Percentiles rank a stretch among this genome's conserved stretches.
These are phyloP conservation scores for Anisodus acutangulus DNA, from an alignment of 257 asterid species.

Conservation along the genomic window DNA sequence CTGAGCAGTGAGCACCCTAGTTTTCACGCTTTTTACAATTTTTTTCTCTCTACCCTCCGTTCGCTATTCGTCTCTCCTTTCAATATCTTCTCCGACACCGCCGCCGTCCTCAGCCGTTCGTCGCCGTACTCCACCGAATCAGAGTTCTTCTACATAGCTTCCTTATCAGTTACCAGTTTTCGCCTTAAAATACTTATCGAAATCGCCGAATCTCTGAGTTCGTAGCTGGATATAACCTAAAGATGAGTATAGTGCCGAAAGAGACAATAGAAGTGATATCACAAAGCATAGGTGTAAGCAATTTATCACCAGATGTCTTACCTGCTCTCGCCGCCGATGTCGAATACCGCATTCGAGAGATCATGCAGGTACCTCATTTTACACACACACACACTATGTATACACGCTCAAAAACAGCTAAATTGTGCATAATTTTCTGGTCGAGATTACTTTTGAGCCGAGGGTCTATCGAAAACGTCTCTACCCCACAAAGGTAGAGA, in stretches of 20 bases:
- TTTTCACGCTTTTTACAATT: neutral
- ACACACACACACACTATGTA: neutral
- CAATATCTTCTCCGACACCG: neutral
- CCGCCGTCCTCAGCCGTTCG: neutral
- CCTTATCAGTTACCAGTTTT: neutral
- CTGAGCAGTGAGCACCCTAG: neutral
- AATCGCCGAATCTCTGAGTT: neutral
- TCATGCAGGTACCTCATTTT: conserved; percentile 76
- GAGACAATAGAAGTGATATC: conserved; percentile 92
- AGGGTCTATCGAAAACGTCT: no score
- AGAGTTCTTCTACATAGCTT: neutral
- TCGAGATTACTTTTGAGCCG: no score
- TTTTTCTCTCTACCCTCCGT: neutral
- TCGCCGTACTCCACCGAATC: neutral
- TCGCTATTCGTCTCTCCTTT: neutral
- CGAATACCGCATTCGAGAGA: conserved; percentile 91
- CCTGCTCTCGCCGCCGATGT: conserved; percentile 92
- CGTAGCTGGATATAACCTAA: neutral
- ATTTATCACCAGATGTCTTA: conserved; percentile 80
- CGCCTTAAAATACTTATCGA: neutral
- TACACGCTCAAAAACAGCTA: no score
- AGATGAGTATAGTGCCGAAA: conserved; percentile 83
- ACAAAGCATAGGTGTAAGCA: conserved; percentile 81
- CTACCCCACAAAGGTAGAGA: no score
- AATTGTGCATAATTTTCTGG: no score